phyloP scores from a whole-genome alignment of 2,329 filamentous ascomycete species.

The Metarhizium humberi region DNA sequence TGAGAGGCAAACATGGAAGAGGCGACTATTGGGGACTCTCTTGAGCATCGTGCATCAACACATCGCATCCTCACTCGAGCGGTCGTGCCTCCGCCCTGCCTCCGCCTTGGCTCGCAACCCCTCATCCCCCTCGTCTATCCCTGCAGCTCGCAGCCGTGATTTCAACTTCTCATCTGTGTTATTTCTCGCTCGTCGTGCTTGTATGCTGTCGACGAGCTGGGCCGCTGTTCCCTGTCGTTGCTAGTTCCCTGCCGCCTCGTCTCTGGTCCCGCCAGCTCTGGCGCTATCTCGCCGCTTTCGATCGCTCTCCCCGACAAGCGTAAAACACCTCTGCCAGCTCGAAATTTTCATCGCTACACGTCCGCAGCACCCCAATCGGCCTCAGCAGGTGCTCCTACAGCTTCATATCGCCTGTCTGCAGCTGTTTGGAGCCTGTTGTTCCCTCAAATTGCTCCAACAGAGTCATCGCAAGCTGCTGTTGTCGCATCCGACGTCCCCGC shows the following conservation, averaged over 20 bases:
- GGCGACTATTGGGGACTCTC: no score
- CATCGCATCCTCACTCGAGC: no score
- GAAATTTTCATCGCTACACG: neutral
- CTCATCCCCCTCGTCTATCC: no score
- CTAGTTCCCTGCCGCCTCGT: neutral
- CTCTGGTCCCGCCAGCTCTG: constrained; percentile 3
- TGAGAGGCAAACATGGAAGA: no score
- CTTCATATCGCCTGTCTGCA: neutral
- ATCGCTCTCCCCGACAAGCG: constrained; percentile 2
- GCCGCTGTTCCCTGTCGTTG: neutral
- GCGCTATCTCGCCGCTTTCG: constrained; percentile 7
- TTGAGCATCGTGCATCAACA: no score
- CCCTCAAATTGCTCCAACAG: constrained; percentile 1
- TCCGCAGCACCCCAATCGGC: neutral
- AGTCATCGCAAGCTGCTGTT: constrained; percentile 1
- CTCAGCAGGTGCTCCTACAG: neutral
- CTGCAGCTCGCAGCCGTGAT: no score
- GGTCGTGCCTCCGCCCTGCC: no score
- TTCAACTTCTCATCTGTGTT: no score
- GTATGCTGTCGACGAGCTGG: neutral
- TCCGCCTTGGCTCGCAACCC: no score
- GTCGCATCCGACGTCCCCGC: neutral
- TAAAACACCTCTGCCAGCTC: neutral
- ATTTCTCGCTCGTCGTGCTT: no score
- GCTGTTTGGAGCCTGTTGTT: neutral